phyloP scores from a whole-genome alignment of 805 yeast genomes.

The Ogataea wickerhamii region DNA sequence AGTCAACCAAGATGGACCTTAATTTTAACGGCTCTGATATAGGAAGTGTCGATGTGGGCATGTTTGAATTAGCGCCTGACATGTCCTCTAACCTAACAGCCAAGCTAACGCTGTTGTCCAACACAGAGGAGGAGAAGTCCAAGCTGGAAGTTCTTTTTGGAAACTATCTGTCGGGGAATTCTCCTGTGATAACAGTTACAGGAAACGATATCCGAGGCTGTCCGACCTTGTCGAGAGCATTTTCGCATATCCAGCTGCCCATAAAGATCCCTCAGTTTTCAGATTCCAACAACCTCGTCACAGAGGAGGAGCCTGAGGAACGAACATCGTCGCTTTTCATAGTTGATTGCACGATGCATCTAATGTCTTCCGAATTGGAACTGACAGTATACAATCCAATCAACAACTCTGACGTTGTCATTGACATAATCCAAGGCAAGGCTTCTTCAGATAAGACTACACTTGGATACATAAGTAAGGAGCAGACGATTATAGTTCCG shows the following conservation, averaged over 20 bases:
- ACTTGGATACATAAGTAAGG: constrained; percentile 43
- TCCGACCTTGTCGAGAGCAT: constrained; percentile 25
- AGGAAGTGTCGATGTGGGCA: constrained; percentile 30
- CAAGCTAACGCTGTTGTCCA: constrained; percentile 16
- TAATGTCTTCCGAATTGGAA: constrained; percentile 53
- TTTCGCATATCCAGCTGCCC: constrained; percentile 24
- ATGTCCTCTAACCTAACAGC: constrained; percentile 22
- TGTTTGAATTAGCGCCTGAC: constrained; percentile 22
- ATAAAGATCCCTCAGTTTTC: constrained; percentile 28
- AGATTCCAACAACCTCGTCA: constrained; percentile 1
- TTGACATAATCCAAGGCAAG: constrained; percentile 41
- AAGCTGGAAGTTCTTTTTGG: constrained; percentile 37
- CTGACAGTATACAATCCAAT: constrained; percentile 54
- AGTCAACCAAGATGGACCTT: constrained; percentile 16
- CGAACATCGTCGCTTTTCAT: constrained; percentile 37
- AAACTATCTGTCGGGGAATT: constrained; percentile 36
- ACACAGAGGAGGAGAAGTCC: constrained; percentile 15
- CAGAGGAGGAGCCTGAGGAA: not conserved
- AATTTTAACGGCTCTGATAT: constrained; percentile 32
- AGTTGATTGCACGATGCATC: constrained; percentile 48
- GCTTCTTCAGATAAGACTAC: constrained; percentile 46
- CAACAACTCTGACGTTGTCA: constrained; percentile 40
- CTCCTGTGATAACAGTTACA: constrained; percentile 28
- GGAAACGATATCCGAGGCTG: constrained; percentile 29
- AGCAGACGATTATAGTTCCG: constrained; percentile 41